Conservation (phyloP, 1,139 yeast species). For the Blastobotrys petasosporus region DNA sequence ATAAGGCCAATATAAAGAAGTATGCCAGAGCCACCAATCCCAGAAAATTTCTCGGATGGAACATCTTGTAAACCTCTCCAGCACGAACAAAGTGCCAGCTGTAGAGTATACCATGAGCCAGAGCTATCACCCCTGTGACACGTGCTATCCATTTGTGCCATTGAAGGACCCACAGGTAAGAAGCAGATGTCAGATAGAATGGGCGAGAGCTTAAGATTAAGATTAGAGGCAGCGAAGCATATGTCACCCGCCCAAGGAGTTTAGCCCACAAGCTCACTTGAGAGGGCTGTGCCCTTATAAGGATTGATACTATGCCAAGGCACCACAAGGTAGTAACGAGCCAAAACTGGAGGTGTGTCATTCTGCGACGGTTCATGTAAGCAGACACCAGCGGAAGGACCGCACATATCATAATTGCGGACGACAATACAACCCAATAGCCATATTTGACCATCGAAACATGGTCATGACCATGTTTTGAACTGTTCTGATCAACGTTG, state of each 20-base stretch:
- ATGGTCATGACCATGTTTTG: conserved; percentile 32
- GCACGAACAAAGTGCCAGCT: conserved; percentile 41
- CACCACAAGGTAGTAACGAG: too few species aligned
- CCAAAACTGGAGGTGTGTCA: too few species aligned
- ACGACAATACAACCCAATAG: conserved; percentile 38
- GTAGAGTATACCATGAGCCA: conserved; percentile 57
- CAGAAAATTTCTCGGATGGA: conserved; percentile 46
- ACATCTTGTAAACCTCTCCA: conserved; percentile 39
- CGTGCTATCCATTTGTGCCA: conserved; percentile 83
- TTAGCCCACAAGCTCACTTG: neutral
- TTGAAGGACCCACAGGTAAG: conserved; percentile 51
- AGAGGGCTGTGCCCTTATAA: too few species aligned
- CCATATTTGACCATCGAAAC: conserved; percentile 44
- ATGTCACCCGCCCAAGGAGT: conserved; percentile 46
- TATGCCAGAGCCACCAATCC: conserved; percentile 53
- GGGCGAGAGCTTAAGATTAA: conserved; percentile 60
- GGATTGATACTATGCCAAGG: too few species aligned
- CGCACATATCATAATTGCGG: conserved; percentile 17
- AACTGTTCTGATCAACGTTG: neutral
- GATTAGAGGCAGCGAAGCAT: conserved; percentile 59
- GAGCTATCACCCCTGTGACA: conserved; percentile 46
- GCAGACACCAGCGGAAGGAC: too few species aligned
- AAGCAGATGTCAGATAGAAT: conserved; percentile 47
- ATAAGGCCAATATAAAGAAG: conserved; percentile 42
- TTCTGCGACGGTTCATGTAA: too few species aligned